A percentile compares a stretch with the other conserved stretches of the same genome.
These are phyloP conservation scores for Senecio squalidus DNA, from an alignment of 140 eudicot species.

Conservation along the genomic window DNA sequence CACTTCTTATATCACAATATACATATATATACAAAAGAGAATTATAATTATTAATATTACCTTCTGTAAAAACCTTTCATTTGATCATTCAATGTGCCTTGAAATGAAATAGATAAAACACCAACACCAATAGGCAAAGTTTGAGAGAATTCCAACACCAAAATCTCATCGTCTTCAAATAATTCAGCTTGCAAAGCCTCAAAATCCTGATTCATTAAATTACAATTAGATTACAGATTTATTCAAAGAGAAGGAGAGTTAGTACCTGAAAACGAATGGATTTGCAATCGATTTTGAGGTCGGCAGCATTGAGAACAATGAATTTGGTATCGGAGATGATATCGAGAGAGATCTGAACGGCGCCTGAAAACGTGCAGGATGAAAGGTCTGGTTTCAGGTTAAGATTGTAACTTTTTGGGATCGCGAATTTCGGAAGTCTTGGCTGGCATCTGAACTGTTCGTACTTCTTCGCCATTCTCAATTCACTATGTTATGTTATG, in stretches of 20 bases:
- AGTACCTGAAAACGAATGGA: slow-evolving; percentile 48
- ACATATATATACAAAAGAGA: not conserved
- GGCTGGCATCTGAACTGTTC: slow-evolving; percentile 67
- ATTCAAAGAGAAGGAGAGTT: not conserved
- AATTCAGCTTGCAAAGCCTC: slow-evolving; percentile 43
- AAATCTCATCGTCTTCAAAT: slow-evolving; percentile 63
- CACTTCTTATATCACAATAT: not conserved
- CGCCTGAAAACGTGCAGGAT: slow-evolving; percentile 69
- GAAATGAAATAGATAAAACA: slow-evolving; percentile 42
- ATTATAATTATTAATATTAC: slow-evolving; percentile 11
- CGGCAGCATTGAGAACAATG: slow-evolving; percentile 88
- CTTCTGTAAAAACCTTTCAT: slow-evolving; percentile 96
- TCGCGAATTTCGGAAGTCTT: slow-evolving; percentile 75
- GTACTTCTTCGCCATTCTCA: slow-evolving; percentile 38
- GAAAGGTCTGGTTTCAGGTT: slow-evolving; percentile 73
- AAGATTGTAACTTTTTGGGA: slow-evolving; percentile 71
- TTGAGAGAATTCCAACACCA: slow-evolving; percentile 68
- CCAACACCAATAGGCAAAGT: slow-evolving; percentile 59
- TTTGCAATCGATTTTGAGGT: slow-evolving; percentile 46
- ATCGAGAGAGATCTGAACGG: slow-evolving; percentile 64
- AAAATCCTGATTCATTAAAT: not conserved
- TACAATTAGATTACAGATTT: not conserved
- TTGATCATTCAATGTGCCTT: slow-evolving; percentile 83
- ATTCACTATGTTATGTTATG: not conserved
- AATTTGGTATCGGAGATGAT: slow-evolving; percentile 63